Evolutionary conservation across 2,329 filamentous ascomycete species (phyloP), one percentile per base, ranked within the genome.

Genomic region (Aureobasidium sp.): DNA sequence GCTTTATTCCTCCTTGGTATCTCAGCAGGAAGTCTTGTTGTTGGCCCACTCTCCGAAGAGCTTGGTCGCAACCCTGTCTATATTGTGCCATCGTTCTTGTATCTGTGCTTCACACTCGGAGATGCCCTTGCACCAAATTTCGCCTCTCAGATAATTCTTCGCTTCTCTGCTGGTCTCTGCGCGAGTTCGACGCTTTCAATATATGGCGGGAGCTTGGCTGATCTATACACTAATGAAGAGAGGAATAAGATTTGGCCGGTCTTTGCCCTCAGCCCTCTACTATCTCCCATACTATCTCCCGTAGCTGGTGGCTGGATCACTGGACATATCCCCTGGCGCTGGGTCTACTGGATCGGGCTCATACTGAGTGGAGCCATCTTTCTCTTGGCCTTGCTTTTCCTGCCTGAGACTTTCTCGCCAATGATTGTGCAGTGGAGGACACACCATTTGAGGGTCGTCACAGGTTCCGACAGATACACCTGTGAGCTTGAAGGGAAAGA

Each of bases 351-450:
- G 68, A 59, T 68, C 11, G 53, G 52, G 2, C 44, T 61, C 10
- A 55, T 55, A 10, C 32, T 59, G 32, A 39, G 53, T 17, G 47
- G 24, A 10, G 27, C 19, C 1, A 47, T 55, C 2, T 57, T 56
- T 35, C 22, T 55, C 14, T 29, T 58, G 7, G 53, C 56, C 8
- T 27, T 75, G 1, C 54, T 72, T 3, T 70, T 73, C 53, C 62
- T 73, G 3, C 74, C 71, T 1, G 74, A 77, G 61, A 77, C 73
- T 0, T 76, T 73, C 56, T 60, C 68, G 2, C 72, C 71, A 0
- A 56, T 59, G 16, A 48, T 63, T 10, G 45, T 63, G 2, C 35
- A 41, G 17, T 67, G 62, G 55, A 67, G 67, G 42, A 61, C 63
- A 3, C 35, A 53, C 17, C 60, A 62, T 45, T 53, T 67, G 5